phyloP scores from a whole-genome alignment of 345 rosid genomes.

The Moricandia arvensis region DNA sequence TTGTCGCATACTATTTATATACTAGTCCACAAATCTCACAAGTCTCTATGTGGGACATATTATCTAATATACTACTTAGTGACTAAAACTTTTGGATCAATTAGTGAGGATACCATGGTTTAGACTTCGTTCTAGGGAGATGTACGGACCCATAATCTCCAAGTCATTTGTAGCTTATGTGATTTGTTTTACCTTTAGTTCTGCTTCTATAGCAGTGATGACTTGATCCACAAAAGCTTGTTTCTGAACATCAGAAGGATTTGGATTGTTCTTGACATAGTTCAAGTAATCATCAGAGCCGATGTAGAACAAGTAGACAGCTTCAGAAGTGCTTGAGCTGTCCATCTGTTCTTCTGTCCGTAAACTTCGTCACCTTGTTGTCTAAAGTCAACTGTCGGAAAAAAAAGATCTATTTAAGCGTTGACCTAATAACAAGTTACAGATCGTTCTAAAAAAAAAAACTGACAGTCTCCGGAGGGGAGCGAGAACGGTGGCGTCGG shows the following conservation, averaged over 20 bases:
- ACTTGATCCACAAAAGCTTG: slow-evolving; percentile 36
- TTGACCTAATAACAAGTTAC: background rate
- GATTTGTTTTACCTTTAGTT: slow-evolving; percentile 17
- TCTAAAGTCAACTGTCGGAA: slow-evolving; percentile 27
- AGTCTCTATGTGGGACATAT: too few relatives aligned
- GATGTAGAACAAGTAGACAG: slow-evolving; percentile 36
- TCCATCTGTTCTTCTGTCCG: slow-evolving; percentile 32
- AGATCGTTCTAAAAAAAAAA: background rate
- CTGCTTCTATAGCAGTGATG: slow-evolving; percentile 15
- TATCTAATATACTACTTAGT: too few relatives aligned
- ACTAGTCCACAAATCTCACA: too few relatives aligned
- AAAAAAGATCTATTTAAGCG: background rate
- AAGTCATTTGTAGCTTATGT: background rate
- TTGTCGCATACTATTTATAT: too few relatives aligned
- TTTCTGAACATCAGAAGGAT: slow-evolving; percentile 20
- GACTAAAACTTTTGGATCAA: too few relatives aligned
- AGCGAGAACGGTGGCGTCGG: slow-evolving; percentile 39
- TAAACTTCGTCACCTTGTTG: slow-evolving; percentile 35
- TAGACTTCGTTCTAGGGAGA: too few relatives aligned
- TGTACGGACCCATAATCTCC: too few relatives aligned
- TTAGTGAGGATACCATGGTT: too few relatives aligned
- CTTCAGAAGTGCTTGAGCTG: slow-evolving; percentile 20
- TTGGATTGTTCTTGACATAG: slow-evolving; percentile 20
- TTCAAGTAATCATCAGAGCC: slow-evolving; percentile 37
- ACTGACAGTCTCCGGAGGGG: slow-evolving; percentile 35